Base-by-base conservation (phyloP, 345 rosid genomes). In the Lumnitzera racemosa region DNA sequence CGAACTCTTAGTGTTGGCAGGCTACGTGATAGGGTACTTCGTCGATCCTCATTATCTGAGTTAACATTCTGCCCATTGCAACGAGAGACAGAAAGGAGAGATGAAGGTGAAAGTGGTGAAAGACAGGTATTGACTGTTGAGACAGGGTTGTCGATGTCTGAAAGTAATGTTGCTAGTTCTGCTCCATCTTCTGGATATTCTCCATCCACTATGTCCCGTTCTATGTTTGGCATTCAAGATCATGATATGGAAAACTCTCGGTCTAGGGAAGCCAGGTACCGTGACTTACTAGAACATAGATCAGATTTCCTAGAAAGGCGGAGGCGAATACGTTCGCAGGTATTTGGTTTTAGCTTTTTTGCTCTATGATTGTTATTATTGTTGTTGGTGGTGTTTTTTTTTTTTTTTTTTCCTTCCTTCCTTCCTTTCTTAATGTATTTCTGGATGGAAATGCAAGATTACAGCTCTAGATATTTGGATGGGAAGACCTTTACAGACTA, bases 241-340 rank as follows among this genome's bases (percentile, higher is more conserved):
- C 80, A 72, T n/a, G 90, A 80, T 61, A 70, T 70, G 16, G 90
- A 83, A 64, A 65, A 82, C 58, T 69, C 96, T 54, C 82, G 69
- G 63, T 70, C 81, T 25, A 90, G 96, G 75, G 96, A 87, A 62
- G 80, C 82, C 51, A 81, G 97, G 72, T 88, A 94, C 67, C 87
- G 75, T 55, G 92, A 91, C 78, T 70, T 94, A 20, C 67, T 88
- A 65, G 97, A 94, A 57, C 89, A 90, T 51, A 77, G 97, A 71
- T 84, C 99, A 58, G 89, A 83, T 81, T 88, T 90, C 74, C 90
- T 94, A 54, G 95, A 94, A 69, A 74, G 97, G 47, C 74, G 99
- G 63, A 90, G 97, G 75, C 80, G 97, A 78, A 84, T 90, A 74
- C 83, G 97, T 62, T 94, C 96, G 68, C 99, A 94, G 99, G 99